Evolutionary conservation across 805 yeast species (phyloP).

Genomic region (Kuraishia piskuri): DNA sequence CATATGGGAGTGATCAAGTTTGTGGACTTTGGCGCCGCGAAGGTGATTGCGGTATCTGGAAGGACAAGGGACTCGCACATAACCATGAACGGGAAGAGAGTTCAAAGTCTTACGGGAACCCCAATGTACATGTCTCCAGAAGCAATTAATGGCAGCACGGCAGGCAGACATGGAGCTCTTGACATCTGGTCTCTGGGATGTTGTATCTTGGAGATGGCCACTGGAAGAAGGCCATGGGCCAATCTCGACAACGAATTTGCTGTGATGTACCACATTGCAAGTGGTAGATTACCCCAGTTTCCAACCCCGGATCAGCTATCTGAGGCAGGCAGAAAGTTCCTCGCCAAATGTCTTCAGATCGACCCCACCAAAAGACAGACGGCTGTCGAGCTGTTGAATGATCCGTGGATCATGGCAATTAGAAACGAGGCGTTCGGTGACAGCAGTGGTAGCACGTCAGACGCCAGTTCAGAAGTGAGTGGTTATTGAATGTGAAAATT

Average conservation of each 20-base stretch:
- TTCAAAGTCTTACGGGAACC: constrained; percentile 71
- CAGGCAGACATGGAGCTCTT: constrained; percentile 53
- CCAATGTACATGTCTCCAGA: constrained; percentile 99
- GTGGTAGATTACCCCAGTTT: constrained; percentile 82
- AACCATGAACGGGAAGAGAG: constrained; percentile 15
- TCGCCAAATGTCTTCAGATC: constrained; percentile 69
- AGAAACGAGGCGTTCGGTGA: constrained; percentile 53
- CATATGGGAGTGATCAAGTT: constrained; percentile 89
- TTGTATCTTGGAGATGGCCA: constrained; percentile 92
- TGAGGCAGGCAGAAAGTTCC: constrained; percentile 59
- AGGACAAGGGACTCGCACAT: constrained; percentile 19
- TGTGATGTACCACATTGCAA: constrained; percentile 96
- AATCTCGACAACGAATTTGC: constrained; percentile 97
- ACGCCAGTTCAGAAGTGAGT: not conserved
- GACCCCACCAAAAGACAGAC: constrained; percentile 75
- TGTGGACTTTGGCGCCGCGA: constrained; percentile 97
- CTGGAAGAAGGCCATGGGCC: constrained; percentile 96
- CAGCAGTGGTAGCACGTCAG: not conserved
- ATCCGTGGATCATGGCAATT: constrained; percentile 82
- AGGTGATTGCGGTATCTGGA: constrained; percentile 66
- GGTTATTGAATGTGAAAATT: not conserved
- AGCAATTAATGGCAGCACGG: constrained; percentile 68
- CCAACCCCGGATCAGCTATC: constrained; percentile 77
- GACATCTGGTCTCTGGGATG: constrained; percentile 98
- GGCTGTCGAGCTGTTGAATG: constrained; percentile 77